A percentile compares a stretch with the other conserved stretches of the same genome.
phyloP scores from a whole-genome alignment of 2,329 filamentous ascomycete species.

The Emmonsiellopsis sp. region DNA sequence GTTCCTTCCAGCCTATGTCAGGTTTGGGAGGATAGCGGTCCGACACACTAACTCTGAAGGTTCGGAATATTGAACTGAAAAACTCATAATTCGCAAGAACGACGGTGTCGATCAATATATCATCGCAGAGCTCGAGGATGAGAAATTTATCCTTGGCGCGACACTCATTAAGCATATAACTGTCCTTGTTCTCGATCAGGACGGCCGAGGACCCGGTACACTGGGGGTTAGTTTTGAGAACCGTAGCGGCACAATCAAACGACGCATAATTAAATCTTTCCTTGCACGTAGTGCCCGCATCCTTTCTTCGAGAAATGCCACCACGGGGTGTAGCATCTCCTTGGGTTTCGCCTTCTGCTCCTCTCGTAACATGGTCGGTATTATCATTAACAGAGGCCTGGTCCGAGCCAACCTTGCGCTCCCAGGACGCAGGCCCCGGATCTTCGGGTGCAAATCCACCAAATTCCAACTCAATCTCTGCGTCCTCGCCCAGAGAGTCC shows the following conservation, averaged over 20 bases:
- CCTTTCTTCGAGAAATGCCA: slow-evolving; percentile 65
- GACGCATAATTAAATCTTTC: slow-evolving; percentile 96
- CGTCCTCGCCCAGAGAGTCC: slow-evolving; percentile 75
- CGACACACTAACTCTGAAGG: slow-evolving; percentile 83
- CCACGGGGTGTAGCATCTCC: slow-evolving; percentile 17
- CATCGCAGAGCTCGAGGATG: slow-evolving; percentile 85
- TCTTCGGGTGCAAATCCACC: slow-evolving; percentile 47
- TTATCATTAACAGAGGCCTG: slow-evolving; percentile 18
- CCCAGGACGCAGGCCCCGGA: slow-evolving; percentile 24
- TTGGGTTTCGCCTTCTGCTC: slow-evolving; percentile 8
- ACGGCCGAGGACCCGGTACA: slow-evolving; percentile 84
- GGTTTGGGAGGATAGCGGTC: slow-evolving; percentile 85
- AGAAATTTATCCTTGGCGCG: slow-evolving; percentile 80
- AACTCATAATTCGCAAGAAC: slow-evolving; percentile 99
- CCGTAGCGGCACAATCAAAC: slow-evolving; percentile 89
- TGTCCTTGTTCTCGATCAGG: slow-evolving; percentile 93
- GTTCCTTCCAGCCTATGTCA: slow-evolving; percentile 76
- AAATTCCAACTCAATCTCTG: slow-evolving; percentile 72
- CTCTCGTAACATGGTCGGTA: slow-evolving; percentile 14
- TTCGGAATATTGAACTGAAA: slow-evolving; percentile 92
- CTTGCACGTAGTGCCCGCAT: slow-evolving; percentile 95
- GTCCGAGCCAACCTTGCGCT: slow-evolving; percentile 13
- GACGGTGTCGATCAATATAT: slow-evolving; percentile 79
- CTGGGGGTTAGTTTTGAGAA: slow-evolving; percentile 79
- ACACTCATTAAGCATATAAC: slow-evolving; percentile 94